Conservation (phyloP, 352 stramenopile species). For the Globisporangium orthogonon region DNA sequence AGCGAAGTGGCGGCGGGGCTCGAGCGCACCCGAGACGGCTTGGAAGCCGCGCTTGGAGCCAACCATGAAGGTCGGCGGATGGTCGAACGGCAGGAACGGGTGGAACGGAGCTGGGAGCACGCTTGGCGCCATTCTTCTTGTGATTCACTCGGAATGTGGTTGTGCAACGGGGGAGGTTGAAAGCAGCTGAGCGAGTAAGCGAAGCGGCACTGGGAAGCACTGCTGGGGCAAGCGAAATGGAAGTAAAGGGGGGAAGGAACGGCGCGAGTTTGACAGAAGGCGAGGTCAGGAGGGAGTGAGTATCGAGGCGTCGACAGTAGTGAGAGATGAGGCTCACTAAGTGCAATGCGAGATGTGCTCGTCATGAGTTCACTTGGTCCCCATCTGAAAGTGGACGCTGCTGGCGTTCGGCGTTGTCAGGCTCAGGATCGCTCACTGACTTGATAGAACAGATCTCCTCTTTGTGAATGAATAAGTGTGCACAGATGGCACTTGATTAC, state of each 20-base stretch:
- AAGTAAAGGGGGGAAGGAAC: background rate
- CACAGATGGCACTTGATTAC: background rate
- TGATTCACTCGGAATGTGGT: background rate
- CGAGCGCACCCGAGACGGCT: background rate
- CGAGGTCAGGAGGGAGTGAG: background rate
- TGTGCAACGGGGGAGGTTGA: background rate
- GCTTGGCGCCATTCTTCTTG: background rate
- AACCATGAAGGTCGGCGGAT: conserved; percentile 1
- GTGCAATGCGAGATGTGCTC: background rate
- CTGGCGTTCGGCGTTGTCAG: background rate
- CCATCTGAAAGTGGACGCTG: background rate
- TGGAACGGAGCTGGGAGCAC: background rate
- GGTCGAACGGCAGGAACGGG: background rate
- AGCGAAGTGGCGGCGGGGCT: background rate
- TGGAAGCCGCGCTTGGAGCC: conserved; percentile 1
- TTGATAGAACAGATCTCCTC: no score
- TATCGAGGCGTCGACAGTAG: background rate
- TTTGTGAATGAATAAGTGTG: background rate
- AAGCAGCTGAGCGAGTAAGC: background rate
- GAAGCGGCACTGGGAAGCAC: background rate
- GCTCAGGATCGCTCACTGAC: no score
- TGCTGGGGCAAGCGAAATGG: conserved; percentile 1
- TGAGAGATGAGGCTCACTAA: background rate
- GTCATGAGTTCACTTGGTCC: background rate
- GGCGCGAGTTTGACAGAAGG: background rate